phyloP scores from a whole-genome alignment of 108 stramenopile species.

The Chaetoceros tenuissimus region DNA sequence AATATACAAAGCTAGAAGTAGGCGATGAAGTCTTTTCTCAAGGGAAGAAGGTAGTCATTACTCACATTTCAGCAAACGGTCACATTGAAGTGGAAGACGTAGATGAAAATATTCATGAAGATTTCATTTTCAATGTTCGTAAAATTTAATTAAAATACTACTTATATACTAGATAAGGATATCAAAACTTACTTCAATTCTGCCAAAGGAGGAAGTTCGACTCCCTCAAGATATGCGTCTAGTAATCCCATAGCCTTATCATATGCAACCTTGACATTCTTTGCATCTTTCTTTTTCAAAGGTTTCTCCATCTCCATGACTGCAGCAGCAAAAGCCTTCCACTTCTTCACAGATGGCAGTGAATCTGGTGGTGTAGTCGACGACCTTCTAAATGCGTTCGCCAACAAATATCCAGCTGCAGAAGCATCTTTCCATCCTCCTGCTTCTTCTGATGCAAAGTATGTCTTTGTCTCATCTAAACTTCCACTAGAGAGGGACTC shows the following conservation, averaged over 20 bases:
- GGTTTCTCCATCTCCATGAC: slow-evolving; percentile 45
- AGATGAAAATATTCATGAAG: not conserved
- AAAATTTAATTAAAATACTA: not conserved
- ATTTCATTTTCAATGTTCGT: not conserved
- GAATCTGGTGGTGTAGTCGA: slow-evolving; percentile 53
- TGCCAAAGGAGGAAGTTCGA: slow-evolving; percentile 48
- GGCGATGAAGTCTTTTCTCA: not conserved
- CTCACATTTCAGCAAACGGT: not conserved
- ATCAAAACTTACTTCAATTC: slow-evolving; percentile 17
- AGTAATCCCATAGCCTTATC: slow-evolving; percentile 39
- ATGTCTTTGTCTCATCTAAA: slow-evolving; percentile 37
- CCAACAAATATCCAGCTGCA: slow-evolving; percentile 63
- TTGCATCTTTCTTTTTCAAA: slow-evolving; percentile 51
- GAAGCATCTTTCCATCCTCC: slow-evolving; percentile 73
- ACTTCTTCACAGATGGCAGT: slow-evolving; percentile 56
- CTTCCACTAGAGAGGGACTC: slow-evolving; percentile 26
- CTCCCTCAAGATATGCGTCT: slow-evolving; percentile 54
- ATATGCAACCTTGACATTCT: slow-evolving; percentile 34
- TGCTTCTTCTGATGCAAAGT: slow-evolving; percentile 46
- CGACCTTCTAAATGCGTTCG: slow-evolving; percentile 66
- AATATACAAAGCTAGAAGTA: not conserved
- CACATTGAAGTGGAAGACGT: not conserved
- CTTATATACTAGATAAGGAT: not conserved
- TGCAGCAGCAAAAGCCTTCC: slow-evolving; percentile 70
- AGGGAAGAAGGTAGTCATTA: not conserved